Evolutionary conservation across 257 asterid species (phyloP), one percentile per base, ranked within the genome.

Genomic region (Solanum appendiculatum): DNA sequence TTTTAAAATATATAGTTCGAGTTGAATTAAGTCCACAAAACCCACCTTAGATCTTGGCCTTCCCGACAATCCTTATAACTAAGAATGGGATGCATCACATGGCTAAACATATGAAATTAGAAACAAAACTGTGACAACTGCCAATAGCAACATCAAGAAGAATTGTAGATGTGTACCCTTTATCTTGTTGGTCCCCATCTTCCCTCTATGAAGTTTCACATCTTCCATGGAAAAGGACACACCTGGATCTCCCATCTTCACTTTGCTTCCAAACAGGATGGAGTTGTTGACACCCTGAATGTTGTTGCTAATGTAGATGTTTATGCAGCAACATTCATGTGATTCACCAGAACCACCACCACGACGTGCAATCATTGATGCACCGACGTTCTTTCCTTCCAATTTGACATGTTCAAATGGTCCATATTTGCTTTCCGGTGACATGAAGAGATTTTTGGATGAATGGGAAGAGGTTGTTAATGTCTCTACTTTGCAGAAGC

Each of bases 221-320:
- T 89, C 84, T 64, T 93, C 88, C 82, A 94, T 74, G 36, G 86
- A 86, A 86, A 95, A 75, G 83, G 90, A 82, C 70, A 93, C 96
- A 14, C 98, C 98, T 29, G 90, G 93, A 86, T 95, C 98, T 36
- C 97, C 94, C 89, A 94, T 90, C 46, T 74, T 92, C 88, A 95
- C 96, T 27, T 89, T 89, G 88, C 98, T 92, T 7, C 92, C 99
- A 13, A 94, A 23, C 91, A 97, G 69, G 33, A 94, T 86, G 27
- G 98, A 97, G 92, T 97, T 93, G 93, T 91, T 95, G 29, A 94
- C 92, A 2, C 98, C 99, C 64, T 94, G 94, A 13, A 93, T 89
- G 69, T 94, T 93, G 73, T 93, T 97, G 94, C 91, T 94, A 48
- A 94, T 85, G 86, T 95, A 95, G 9, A 97, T 94, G 87, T 93